These are phyloP conservation scores for Malassezia restricta DNA, from an alignment of 1,284 basidiomycete species.

Conservation along the genomic window DNA sequence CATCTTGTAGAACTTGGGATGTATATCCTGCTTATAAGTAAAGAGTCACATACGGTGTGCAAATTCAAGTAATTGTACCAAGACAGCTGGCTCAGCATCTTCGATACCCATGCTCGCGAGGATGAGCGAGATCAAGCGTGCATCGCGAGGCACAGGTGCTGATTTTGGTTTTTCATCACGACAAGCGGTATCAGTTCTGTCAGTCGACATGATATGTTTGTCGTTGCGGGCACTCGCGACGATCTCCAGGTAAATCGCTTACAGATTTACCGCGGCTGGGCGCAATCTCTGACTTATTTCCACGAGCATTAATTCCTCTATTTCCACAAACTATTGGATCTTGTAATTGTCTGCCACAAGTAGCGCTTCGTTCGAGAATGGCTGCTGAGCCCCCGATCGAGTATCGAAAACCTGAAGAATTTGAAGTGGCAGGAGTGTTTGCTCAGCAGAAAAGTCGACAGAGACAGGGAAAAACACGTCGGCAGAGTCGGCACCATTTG, in stretches of 20 bases:
- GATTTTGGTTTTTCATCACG: background rate
- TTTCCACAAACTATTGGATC: conserved; percentile 3
- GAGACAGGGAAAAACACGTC: conserved; percentile 84
- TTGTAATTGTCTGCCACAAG: conserved; percentile 10
- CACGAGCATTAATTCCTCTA: background rate
- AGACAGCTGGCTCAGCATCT: conserved; percentile 81
- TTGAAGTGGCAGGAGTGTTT: conserved; percentile 62
- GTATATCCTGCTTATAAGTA: conserved; percentile 57
- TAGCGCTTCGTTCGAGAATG: conserved; percentile 3
- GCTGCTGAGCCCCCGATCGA: background rate
- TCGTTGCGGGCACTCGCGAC: too few relatives aligned
- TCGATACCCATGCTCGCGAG: conserved; percentile 86
- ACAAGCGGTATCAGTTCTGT: background rate
- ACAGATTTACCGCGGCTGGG: too few relatives aligned
- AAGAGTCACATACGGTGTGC: conserved; percentile 56
- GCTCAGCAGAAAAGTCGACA: conserved; percentile 66
- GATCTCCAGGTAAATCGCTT: too few relatives aligned
- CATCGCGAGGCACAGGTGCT: conserved; percentile 59
- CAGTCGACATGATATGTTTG: conserved; percentile 8
- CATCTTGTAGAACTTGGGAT: conserved; percentile 75
- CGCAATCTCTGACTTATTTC: background rate
- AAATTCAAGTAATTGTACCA: conserved; percentile 90
- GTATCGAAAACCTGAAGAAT: conserved; percentile 44
- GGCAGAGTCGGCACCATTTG: conserved; percentile 59
- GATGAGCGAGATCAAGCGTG: conserved; percentile 78